Conservation (phyloP, 2,329 filamentous ascomycete genomes). For the Penicillium glabrum region DNA sequence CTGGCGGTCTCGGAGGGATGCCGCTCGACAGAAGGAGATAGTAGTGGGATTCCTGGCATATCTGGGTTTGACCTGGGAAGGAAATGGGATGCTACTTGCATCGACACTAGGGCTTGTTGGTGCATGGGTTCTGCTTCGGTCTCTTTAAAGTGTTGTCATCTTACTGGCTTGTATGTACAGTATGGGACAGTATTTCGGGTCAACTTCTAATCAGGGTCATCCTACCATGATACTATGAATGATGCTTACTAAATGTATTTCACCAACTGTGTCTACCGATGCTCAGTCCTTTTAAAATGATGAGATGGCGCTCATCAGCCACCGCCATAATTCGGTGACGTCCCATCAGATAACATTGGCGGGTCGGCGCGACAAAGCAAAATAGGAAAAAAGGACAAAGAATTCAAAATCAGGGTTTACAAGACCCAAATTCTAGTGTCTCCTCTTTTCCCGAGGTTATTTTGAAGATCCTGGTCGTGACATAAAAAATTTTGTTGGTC, state of each 20-base stretch:
- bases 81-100: conserved; percentile 43
- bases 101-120: conserved; percentile 39
- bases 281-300: not conserved
- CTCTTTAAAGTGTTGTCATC: conserved; percentile 28
- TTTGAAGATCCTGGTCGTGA: not conserved
- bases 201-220: not conserved
- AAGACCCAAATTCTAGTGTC: not conserved
- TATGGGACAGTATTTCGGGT: not conserved
- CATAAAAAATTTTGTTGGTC: conserved; percentile 3
- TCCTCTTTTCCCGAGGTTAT: not conserved
- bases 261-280: not conserved
- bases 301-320: not conserved
- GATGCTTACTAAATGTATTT: not conserved
- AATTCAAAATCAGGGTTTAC: not conserved
- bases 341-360: not conserved
- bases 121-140: conserved; percentile 44
- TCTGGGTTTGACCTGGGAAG: conserved; percentile 50
- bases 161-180: not conserved
- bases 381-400: not conserved
- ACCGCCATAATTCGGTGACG: not conserved
- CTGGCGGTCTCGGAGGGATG: conserved; percentile 56
- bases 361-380: not conserved
- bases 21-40: conserved; percentile 60
- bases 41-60: conserved; percentile 60
- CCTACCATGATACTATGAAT: not conserved